Evolutionary conservation across 2,329 filamentous ascomycete species (phyloP).

Genomic region (Alternaria atra): DNA sequence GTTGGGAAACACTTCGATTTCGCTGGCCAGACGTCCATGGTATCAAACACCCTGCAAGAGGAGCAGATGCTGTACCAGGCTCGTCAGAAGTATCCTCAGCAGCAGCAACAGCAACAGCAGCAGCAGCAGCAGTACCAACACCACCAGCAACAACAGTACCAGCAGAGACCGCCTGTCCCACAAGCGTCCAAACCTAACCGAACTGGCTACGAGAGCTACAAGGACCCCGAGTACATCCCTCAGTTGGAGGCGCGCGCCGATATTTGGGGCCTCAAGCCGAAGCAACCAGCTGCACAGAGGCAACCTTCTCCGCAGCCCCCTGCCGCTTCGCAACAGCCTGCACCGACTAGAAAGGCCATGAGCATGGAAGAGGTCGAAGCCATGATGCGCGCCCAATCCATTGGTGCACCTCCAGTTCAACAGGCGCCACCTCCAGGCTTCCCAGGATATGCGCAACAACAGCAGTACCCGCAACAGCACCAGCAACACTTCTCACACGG

Average conservation of each 20-base stretch:
- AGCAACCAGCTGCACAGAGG: constrained; percentile 56
- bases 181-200: constrained; percentile 68
- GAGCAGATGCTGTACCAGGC: constrained; percentile 87
- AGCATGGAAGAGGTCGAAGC: constrained; percentile 97
- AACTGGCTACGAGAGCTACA: constrained; percentile 92
- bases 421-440: constrained; percentile 33
- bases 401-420: constrained; percentile 49
- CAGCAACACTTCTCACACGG: constrained; percentile 41
- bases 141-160: constrained; percentile 10
- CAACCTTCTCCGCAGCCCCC: constrained; percentile 38
- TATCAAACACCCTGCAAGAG: constrained; percentile 85
- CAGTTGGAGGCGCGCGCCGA: constrained; percentile 92
- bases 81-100: constrained; percentile 66
- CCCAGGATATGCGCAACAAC: constrained; percentile 21
- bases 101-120: constrained; percentile 46
- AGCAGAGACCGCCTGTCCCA: constrained; percentile 55
- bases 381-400: constrained; percentile 78
- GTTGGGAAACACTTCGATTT: constrained; percentile 97
- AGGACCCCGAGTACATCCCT: constrained; percentile 82
- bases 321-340: constrained; percentile 26
- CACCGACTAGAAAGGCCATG: constrained; percentile 77
- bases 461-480: constrained; percentile 23
- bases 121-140: constrained; percentile 11
- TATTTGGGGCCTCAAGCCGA: constrained; percentile 84
- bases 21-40: constrained; percentile 89